phyloP scores from a whole-genome alignment of 768 basidiomycete genomes.

The Amanita exitialis region DNA sequence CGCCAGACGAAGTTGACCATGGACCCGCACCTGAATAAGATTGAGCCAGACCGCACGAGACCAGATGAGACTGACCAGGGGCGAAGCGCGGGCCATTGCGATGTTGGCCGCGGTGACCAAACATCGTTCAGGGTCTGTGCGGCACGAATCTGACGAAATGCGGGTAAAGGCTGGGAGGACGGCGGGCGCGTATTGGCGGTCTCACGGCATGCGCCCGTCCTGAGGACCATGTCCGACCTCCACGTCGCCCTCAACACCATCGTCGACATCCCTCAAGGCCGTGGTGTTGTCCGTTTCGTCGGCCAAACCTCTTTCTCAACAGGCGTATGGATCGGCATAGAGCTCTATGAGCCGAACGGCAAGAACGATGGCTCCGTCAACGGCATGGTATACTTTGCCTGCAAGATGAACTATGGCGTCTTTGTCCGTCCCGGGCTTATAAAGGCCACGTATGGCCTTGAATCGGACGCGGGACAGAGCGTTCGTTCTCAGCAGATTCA shows the following conservation, averaged over 20 bases:
- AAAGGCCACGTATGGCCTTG: slow-evolving; percentile 43
- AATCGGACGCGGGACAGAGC: slow-evolving; percentile 22
- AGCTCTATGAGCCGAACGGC: slow-evolving; percentile 71
- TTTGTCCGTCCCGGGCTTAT: slow-evolving; percentile 87
- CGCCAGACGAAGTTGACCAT: slow-evolving; percentile 16
- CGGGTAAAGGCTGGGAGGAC: too few relatives aligned
- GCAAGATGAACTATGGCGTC: slow-evolving; percentile 68
- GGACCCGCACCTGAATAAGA: slow-evolving; percentile 19
- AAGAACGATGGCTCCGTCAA: slow-evolving; percentile 94
- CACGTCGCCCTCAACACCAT: slow-evolving; percentile 48
- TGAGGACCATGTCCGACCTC: slow-evolving; percentile 13
- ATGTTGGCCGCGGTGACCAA: slow-evolving; percentile 8
- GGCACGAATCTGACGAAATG: background rate
- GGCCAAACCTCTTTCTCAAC: slow-evolving; percentile 76
- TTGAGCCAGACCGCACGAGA: slow-evolving; percentile 1
- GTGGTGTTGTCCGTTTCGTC: slow-evolving; percentile 78
- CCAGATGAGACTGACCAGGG: slow-evolving; percentile 13
- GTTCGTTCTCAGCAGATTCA: slow-evolving; percentile 6
- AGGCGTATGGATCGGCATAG: slow-evolving; percentile 95
- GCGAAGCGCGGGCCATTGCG: slow-evolving; percentile 18
- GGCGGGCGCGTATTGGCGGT: background rate
- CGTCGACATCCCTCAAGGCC: slow-evolving; percentile 72
- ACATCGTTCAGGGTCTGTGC: slow-evolving; percentile 1
- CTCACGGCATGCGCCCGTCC: background rate
- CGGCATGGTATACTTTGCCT: slow-evolving; percentile 74